A percentile compares a stretch with the other conserved stretches of the same genome.
Conservation (phyloP, 129 eudicot genomes). For the Saussurea involucrata region DNA sequence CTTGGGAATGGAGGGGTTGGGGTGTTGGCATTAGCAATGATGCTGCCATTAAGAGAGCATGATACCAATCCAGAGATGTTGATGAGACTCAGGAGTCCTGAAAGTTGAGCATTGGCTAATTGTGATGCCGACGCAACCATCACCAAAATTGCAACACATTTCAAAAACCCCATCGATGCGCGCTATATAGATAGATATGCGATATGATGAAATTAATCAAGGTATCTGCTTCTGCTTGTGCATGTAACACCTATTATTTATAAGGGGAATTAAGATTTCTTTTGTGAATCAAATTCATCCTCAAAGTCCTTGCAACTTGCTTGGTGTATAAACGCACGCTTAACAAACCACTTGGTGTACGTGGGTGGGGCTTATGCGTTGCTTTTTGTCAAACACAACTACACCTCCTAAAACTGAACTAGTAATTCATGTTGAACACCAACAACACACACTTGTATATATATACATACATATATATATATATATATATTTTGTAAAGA, state of each 20-base stretch:
- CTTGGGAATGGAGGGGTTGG: conserved; percentile 27
- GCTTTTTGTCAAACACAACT: neutral
- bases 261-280: neutral
- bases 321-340: conserved; percentile 16
- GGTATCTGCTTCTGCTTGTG: neutral
- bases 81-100: conserved; percentile 3
- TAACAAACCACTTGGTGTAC: neutral
- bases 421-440: no score
- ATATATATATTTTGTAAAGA: neutral
- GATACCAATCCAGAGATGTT: conserved; percentile 14
- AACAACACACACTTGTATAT: no score
- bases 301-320: conserved; percentile 21
- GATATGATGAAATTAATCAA: neutral
- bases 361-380: neutral
- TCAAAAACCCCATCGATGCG: conserved; percentile 32
- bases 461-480: no score
- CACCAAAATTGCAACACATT: conserved; percentile 11
- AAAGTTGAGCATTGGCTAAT: conserved; percentile 13
- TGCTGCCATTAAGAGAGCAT: conserved; percentile 20
- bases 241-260: neutral
- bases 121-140: conserved; percentile 19
- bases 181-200: neutral
- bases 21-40: neutral
- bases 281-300: neutral
- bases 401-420: neutral